phyloP scores from a whole-genome alignment of 257 asterid species.

The Solanum sitiens region DNA sequence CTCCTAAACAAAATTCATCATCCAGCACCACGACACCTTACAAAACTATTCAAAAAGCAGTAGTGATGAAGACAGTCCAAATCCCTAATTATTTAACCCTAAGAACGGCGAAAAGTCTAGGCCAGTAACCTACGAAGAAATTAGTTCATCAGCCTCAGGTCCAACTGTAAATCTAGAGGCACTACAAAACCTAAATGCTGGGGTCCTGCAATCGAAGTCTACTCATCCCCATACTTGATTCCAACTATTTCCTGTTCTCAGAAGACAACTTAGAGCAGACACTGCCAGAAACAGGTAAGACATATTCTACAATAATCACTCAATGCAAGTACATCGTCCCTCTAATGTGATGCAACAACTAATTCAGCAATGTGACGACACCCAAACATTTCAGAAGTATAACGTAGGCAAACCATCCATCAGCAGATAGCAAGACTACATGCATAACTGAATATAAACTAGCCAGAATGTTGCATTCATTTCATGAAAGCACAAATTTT shows the following conservation, averaged over 20 bases:
- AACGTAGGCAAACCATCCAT: background rate
- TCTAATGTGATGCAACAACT: background rate
- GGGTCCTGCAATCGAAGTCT: background rate
- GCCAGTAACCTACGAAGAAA: background rate
- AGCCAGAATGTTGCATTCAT: conserved; percentile 15
- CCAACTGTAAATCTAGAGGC: background rate
- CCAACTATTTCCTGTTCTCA: background rate
- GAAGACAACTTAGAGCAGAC: background rate
- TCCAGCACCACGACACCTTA: background rate
- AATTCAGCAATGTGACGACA: background rate
- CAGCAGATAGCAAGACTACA: background rate
- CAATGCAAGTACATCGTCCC: background rate
- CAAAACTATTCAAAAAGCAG: background rate
- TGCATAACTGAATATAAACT: background rate
- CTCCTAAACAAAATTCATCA: background rate
- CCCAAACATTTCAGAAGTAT: background rate
- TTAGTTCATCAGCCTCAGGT: background rate
- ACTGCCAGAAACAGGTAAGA: background rate
- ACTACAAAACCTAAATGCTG: background rate
- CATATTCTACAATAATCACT: background rate
- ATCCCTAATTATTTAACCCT: background rate
- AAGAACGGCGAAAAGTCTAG: background rate
- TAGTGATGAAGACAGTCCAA: background rate
- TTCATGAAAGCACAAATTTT: conserved; percentile 1
- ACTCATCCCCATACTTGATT: background rate